Evolutionary conservation across 208 protist genomes (phyloP), one percentile per base, ranked within the genome.

Genomic region (Leptomonas seymouri): DNA sequence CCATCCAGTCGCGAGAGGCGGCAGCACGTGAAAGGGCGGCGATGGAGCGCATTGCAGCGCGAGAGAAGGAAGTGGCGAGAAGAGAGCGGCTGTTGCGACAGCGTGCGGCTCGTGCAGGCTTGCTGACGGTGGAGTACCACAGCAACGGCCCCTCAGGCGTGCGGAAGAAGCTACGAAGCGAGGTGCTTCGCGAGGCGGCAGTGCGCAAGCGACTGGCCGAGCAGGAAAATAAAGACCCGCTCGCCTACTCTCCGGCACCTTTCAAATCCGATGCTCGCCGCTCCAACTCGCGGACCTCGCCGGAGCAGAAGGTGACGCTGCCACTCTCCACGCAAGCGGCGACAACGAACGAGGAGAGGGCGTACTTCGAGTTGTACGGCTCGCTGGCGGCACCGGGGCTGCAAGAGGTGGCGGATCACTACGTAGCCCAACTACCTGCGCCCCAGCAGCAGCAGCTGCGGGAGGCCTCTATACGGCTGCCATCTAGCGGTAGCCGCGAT

Each of bases 111-210:
- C 66, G 60, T 34, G 54, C 66, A 21, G 73, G 59, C 5, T 31
- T 57, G 1, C 67, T 83, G 16, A 51, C 72, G 12, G 74, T 84
- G 20, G 63, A 78, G 49, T 82, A 74, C 64, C 59, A 71, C 50
- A 59, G 49, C 56, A 48, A 25, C 67, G 58, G 64, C 23, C 53
- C 67, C 6, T 21, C 62, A 28, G 63, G 59, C 27, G 53, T 73
- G 28, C 67, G 46, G 9, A 72, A 70, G 51, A 86, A 84, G 55
- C 77, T 82, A 36, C 79, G 86, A 14, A 85, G 82, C 20, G 85
- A 87, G 55, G 46, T 91, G 44, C 74, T 94, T 31, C 84, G 89
- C 21, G 82, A 90, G 53, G 84, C 70, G 41, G 89, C 89, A 11
- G 78, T 84, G 41, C 75, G 80, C n/a, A 75, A 82, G 71, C 76